phyloP scores from a whole-genome alignment of 202 grass and related monocot species.

The Hordeum pubiflorum region DNA sequence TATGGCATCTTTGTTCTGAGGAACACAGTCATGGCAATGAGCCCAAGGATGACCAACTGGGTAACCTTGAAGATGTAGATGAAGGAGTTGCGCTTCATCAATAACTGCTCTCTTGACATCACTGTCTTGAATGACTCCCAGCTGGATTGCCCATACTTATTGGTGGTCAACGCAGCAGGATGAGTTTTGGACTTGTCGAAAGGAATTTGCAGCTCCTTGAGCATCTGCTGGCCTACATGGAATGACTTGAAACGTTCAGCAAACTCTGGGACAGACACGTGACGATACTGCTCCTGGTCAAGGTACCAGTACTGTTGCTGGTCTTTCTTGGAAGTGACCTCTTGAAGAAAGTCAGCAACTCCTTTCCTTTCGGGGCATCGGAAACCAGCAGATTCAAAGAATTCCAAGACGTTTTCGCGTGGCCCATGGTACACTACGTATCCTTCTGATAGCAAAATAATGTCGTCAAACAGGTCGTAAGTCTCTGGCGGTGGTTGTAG shows the following conservation, averaged over 20 bases:
- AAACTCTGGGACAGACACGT: conserved; percentile 52
- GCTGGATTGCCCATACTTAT: conserved; percentile 57
- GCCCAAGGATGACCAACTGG: conserved; percentile 46
- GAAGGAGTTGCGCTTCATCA: conserved; percentile 78
- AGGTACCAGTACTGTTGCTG: conserved; percentile 69
- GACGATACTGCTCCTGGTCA: conserved; percentile 38
- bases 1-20: conserved; percentile 47
- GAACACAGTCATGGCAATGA: too few relatives aligned
- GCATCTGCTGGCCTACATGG: conserved; percentile 36
- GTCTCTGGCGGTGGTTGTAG: too few relatives aligned
- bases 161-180: conserved; percentile 49
- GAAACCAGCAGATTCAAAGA: conserved; percentile 49
- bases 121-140: conserved; percentile 62
- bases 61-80: conserved; percentile 60
- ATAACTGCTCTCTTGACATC: conserved; percentile 49
- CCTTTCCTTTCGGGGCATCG: conserved; percentile 68
- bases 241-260: conserved; percentile 49
- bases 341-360: conserved; percentile 74
- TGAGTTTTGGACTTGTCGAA: conserved; percentile 54
- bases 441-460: too few relatives aligned
- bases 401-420: too few relatives aligned
- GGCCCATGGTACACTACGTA: too few relatives aligned
- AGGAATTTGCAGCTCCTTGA: conserved; percentile 43
- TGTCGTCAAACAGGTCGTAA: too few relatives aligned
- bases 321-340: conserved; percentile 88